These are phyloP conservation scores for Xylariaceae sp. DNA, from an alignment of 2,329 filamentous ascomycete genomes.

Conservation along the genomic window DNA sequence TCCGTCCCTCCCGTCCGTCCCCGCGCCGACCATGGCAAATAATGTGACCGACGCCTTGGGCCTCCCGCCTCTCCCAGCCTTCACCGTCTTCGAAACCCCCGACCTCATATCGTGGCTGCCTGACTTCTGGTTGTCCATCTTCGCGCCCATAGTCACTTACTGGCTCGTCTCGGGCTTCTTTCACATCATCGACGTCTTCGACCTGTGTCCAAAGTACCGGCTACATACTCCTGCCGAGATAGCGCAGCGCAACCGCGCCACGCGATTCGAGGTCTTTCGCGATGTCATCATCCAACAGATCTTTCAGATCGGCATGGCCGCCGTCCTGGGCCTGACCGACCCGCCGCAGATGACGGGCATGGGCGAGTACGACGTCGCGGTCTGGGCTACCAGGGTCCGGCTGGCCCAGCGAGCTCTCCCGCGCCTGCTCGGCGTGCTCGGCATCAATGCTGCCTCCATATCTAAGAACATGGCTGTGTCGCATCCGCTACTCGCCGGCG, in stretches of 20 bases:
- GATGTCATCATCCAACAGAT: slow-evolving; percentile 90
- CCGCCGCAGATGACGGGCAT: slow-evolving; percentile 65
- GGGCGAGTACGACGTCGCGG: slow-evolving; percentile 77
- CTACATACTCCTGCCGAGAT: slow-evolving; percentile 94
- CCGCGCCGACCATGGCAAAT: slow-evolving; percentile 27
- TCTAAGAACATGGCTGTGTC: slow-evolving; percentile 66
- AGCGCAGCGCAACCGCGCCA: slow-evolving; percentile 75
- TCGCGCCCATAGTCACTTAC: slow-evolving; percentile 76
- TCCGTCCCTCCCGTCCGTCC: background rate
- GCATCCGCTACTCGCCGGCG: slow-evolving; percentile 67
- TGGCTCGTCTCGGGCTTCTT: slow-evolving; percentile 82
- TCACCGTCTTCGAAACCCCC: slow-evolving; percentile 61
- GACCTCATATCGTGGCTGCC: slow-evolving; percentile 70
- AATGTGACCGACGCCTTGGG: slow-evolving; percentile 51
- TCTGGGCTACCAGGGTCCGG: slow-evolving; percentile 80
- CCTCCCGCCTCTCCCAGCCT: slow-evolving; percentile 80
- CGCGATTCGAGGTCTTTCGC: slow-evolving; percentile 75
- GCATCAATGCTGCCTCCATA: slow-evolving; percentile 67
- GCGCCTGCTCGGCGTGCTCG: slow-evolving; percentile 58
- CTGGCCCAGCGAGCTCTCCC: slow-evolving; percentile 74
- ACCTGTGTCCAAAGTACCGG: slow-evolving; percentile 84
- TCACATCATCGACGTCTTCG: slow-evolving; percentile 77
- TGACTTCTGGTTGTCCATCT: slow-evolving; percentile 70
- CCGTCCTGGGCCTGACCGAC: slow-evolving; percentile 64
- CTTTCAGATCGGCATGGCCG: slow-evolving; percentile 70